Base-by-base conservation (phyloP, 352 stramenopile genomes). In the Aphanomyces cochlioides region DNA sequence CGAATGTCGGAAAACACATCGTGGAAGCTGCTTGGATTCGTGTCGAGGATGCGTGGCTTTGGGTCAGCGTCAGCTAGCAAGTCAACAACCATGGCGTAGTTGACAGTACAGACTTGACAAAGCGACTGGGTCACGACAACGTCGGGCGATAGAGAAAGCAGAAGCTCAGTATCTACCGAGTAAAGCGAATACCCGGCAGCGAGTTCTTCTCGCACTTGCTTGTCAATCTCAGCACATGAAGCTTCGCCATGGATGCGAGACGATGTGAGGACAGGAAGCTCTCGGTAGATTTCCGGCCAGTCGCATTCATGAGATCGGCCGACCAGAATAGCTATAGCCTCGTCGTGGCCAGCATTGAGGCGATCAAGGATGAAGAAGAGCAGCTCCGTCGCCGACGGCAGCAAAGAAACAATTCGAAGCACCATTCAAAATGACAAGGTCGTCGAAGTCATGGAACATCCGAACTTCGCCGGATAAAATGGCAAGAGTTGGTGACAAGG, bases 301-400 rank as follows among this genome's bases (percentile, higher is more conserved):
- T 71, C 56, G 45, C 56, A 63, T 45, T 71, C 65, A 37, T 71
- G 65, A 34, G 65, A 71, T 12, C 65, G 47, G 13, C 65, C 65
- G 0, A 71, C 65, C 15, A 71, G 65, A 13, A 66, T 13, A 8
- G 65, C 48, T 28, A n/a, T 38, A 4, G 15, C 3, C 17, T 63
- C 36, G 47, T 63, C 36, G 21, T 58, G 17, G 17, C 17, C 7
- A 28, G 50, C 50, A 19, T 58, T 58, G 41, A 63, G 17, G 15
- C 39, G n/a, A 13, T 17, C 19, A 13, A 63, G 41, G 50, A 71
- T 10, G 45, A 39, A 63, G 65, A 54, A 40, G 3, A 71, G 19
- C 10, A 71, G 41, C 65, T 71, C 65, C 41, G 65, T 71, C 41
- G 65, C 65, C 56, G 65, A 71, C 39, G 65, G 65, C 41, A 71